A percentile compares a stretch with the other conserved stretches of the same genome.
Evolutionary conservation across 208 protist genomes (phyloP).

Genomic region (Trichomonas tenax): DNA sequence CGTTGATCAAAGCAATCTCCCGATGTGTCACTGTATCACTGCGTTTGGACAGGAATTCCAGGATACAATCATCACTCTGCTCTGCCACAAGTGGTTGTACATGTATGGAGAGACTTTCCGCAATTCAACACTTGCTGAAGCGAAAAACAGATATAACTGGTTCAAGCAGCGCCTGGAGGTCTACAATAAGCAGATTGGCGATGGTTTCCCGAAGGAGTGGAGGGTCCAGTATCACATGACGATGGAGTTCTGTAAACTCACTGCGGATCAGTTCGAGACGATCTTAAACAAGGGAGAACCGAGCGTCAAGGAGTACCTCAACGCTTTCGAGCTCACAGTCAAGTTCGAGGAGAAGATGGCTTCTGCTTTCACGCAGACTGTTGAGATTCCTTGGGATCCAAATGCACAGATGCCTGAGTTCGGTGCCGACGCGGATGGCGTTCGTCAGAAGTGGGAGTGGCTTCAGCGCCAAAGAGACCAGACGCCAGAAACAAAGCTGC

Average conservation of each 20-base stretch:
- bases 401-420: not conserved
- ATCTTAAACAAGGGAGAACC: not conserved
- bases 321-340: not conserved
- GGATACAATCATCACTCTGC: not conserved
- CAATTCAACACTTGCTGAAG: not conserved
- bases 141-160: not conserved
- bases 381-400: not conserved
- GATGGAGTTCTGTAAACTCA: not conserved
- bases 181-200: not conserved
- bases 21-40: not conserved
- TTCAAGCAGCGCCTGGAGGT: not conserved
- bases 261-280: not conserved
- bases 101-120: not conserved
- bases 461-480: not conserved
- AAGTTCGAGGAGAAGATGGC: slow-evolving; percentile 13
- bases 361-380: not conserved
- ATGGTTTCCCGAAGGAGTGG: not conserved
- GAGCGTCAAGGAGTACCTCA: not conserved
- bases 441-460: not conserved
- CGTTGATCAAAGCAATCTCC: not conserved
- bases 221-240: not conserved
- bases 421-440: not conserved
- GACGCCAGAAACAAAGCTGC: too few species aligned
- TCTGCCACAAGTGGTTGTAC: not conserved
- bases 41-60: not conserved